Percentiles rank a stretch among this genome's conserved stretches.
These are phyloP conservation scores for Diaporthe nobilis DNA, from an alignment of 2,329 filamentous ascomycete genomes.

Conservation along the genomic window DNA sequence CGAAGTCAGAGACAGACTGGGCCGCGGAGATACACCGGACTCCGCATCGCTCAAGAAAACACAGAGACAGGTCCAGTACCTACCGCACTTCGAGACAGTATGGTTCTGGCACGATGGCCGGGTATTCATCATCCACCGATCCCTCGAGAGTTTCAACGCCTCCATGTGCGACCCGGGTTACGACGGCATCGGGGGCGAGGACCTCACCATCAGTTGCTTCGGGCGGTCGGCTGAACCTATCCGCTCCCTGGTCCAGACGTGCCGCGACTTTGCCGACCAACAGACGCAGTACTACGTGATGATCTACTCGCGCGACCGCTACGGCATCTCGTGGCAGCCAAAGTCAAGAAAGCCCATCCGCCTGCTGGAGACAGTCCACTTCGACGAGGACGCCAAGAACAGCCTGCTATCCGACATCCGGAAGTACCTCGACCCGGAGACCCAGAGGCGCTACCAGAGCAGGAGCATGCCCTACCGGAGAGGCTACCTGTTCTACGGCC, in stretches of 20 bases:
- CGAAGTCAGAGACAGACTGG: constrained; percentile 51
- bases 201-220: constrained; percentile 64
- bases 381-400: constrained; percentile 61
- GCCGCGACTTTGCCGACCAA: constrained; percentile 62
- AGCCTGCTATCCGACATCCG: constrained; percentile 64
- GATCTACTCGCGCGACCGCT: constrained; percentile 61
- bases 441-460: constrained; percentile 72
- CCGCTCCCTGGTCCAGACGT: constrained; percentile 60
- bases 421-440: constrained; percentile 65
- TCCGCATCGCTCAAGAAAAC: constrained; percentile 58
- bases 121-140: constrained; percentile 61
- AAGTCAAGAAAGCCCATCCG: constrained; percentile 64
- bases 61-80: constrained; percentile 58
- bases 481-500: constrained; percentile 76
- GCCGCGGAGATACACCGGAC: constrained; percentile 51
- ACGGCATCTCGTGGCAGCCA: constrained; percentile 63
- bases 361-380: constrained; percentile 65
- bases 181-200: constrained; percentile 61
- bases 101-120: constrained; percentile 66
- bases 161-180: constrained; percentile 58
- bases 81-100: constrained; percentile 59
- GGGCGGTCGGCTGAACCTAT: constrained; percentile 65
- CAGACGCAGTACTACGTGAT: constrained; percentile 65
- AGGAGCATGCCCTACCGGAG: constrained; percentile 76
- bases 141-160: constrained; percentile 55